These are phyloP conservation scores for Tilletia setariae DNA, from an alignment of 1,284 basidiomycete genomes.

Conservation along the genomic window DNA sequence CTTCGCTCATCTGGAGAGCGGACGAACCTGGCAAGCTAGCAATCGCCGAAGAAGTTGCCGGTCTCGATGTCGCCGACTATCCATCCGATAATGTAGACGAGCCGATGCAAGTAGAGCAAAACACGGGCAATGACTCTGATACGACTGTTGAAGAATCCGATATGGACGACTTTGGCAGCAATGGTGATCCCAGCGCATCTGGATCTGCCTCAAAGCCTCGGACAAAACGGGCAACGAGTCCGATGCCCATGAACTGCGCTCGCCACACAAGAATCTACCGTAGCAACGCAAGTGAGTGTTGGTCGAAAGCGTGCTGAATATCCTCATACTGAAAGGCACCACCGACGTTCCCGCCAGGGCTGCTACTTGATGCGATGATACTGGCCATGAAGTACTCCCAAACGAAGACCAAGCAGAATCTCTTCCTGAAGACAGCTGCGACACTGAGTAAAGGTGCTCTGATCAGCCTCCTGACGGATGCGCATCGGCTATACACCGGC, in stretches of 20 bases:
- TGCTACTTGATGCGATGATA: constrained; percentile 28
- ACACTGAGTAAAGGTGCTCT: constrained; percentile 32
- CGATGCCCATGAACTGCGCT: too few species aligned
- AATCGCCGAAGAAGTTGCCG: neutral
- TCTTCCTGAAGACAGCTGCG: constrained; percentile 46
- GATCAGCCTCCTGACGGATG: constrained; percentile 39
- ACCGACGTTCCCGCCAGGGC: neutral
- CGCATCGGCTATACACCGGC: constrained; percentile 38
- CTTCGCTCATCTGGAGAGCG: neutral
- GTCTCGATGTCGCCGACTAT: too few species aligned
- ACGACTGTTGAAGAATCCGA: too few species aligned
- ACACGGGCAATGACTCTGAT: too few species aligned
- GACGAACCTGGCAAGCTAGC: constrained; percentile 1
- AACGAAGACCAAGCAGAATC: constrained; percentile 20
- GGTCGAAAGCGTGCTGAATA: too few species aligned
- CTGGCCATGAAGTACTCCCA: constrained; percentile 28
- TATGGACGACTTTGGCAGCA: too few species aligned
- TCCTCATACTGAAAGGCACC: too few species aligned
- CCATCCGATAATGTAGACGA: too few species aligned
- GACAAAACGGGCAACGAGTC: too few species aligned
- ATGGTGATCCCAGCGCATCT: too few species aligned
- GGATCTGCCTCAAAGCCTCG: too few species aligned
- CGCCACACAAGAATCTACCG: constrained; percentile 44
- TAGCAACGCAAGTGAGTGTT: constrained; percentile 27
- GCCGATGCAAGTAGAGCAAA: too few species aligned